These are phyloP conservation scores for Pseudotulostoma volvatum DNA, from an alignment of 495 filamentous ascomycete genomes.

Conservation along the genomic window DNA sequence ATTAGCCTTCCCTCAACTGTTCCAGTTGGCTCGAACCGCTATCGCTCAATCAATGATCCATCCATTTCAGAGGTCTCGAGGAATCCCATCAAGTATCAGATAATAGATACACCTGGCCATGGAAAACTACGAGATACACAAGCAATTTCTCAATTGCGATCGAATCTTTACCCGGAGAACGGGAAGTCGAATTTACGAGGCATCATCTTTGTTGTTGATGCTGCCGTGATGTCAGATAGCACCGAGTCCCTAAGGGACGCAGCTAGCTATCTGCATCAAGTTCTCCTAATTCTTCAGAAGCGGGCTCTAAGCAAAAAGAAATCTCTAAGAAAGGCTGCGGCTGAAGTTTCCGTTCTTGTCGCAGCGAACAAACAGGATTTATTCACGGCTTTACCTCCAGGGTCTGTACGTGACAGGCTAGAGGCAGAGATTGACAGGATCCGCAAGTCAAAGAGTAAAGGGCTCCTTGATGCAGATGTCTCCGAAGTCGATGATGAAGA, in stretches of 20 bases:
- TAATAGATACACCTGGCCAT: slow-evolving; percentile 86
- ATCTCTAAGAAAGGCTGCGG: slow-evolving; percentile 37
- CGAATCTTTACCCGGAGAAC: slow-evolving; percentile 29
- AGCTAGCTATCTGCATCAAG: slow-evolving; percentile 72
- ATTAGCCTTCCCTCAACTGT: slow-evolving; percentile 52
- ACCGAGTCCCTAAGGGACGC: slow-evolving; percentile 39
- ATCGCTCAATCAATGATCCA: slow-evolving; percentile 54
- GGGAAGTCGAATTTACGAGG: slow-evolving; percentile 44
- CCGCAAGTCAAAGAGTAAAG: slow-evolving; percentile 59
- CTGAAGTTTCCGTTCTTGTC: slow-evolving; percentile 57
- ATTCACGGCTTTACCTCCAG: slow-evolving; percentile 78
- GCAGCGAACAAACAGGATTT: slow-evolving; percentile 92
- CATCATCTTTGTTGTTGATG: slow-evolving; percentile 79
- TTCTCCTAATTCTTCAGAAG: slow-evolving; percentile 67
- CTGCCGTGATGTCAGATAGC: slow-evolving; percentile 48
- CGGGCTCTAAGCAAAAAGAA: slow-evolving; percentile 37
- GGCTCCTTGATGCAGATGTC: slow-evolving; percentile 48
- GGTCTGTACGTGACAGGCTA: slow-evolving; percentile 55
- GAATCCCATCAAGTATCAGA: slow-evolving; percentile 60
- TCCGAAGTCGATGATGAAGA: slow-evolving; percentile 56
- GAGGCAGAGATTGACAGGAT: slow-evolving; percentile 74
- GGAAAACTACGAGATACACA: slow-evolving; percentile 64
- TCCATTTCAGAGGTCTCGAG: slow-evolving; percentile 45
- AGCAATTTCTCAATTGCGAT: slow-evolving; percentile 21
- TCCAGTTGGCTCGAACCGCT: slow-evolving; percentile 45